Conservation (phyloP, 108 stramenopile species). For the Stephanodiscus triporus region DNA sequence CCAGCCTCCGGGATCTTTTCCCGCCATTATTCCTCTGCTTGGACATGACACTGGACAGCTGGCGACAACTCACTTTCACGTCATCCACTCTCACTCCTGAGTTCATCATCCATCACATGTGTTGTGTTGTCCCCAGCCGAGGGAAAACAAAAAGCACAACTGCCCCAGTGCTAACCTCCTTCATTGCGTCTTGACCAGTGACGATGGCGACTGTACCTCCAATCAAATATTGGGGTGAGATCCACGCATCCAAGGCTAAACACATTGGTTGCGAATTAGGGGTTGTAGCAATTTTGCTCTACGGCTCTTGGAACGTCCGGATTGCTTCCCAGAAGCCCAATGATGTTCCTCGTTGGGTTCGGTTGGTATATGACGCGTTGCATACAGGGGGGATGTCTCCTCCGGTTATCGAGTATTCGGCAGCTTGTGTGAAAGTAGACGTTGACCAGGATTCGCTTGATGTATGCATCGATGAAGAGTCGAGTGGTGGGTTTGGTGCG, state of each 20-base stretch:
- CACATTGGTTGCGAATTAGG: background rate
- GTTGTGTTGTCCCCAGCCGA: no score
- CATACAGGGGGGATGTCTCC: background rate
- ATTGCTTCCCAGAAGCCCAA: background rate
- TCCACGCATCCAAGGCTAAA: slow-evolving; percentile 21
- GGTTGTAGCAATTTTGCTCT: slow-evolving; percentile 21
- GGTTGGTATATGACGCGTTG: slow-evolving; percentile 13
- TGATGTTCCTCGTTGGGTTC: background rate
- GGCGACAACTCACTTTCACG: background rate
- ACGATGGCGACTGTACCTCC: background rate
- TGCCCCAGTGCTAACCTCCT: no score
- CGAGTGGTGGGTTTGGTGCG: slow-evolving; percentile 22
- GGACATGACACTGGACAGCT: background rate
- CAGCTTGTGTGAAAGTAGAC: slow-evolving; percentile 29
- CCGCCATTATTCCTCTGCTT: background rate
- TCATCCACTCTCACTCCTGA: no score
- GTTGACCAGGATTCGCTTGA: slow-evolving; percentile 36
- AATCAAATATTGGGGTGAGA: slow-evolving; percentile 7
- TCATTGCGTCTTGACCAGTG: no score
- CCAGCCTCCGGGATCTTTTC: no score
- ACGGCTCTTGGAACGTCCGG: slow-evolving; percentile 45
- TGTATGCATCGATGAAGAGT: slow-evolving; percentile 11
- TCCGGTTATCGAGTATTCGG: slow-evolving; percentile 6
- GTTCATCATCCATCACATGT: no score
- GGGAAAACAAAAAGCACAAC: no score